Evolutionary conservation across 768 basidiomycete species (phyloP).

Genomic region (Neoboletus subvelutipes): DNA sequence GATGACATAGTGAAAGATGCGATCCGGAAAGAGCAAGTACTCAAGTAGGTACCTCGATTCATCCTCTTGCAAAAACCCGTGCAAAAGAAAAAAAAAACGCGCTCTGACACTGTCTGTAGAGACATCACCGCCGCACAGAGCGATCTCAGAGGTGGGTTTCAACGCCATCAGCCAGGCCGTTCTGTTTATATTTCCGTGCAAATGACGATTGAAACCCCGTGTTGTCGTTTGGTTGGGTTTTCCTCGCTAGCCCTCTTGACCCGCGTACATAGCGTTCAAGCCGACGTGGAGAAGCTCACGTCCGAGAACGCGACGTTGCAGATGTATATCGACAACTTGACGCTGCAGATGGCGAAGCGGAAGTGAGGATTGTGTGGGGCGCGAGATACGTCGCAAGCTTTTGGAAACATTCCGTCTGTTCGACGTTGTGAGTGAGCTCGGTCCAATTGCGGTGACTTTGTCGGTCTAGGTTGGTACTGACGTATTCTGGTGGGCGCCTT

Average conservation of each 20-base stretch:
- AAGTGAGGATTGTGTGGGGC: slow-evolving; percentile 40
- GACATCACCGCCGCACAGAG: slow-evolving; percentile 76
- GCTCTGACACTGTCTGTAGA: slow-evolving; percentile 37
- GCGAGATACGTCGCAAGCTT: background rate
- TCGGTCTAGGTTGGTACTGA: background rate
- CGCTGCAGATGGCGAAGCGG: slow-evolving; percentile 81
- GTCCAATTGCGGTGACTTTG: too few species aligned
- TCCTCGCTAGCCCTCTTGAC: slow-evolving; percentile 55
- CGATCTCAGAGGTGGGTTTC: slow-evolving; percentile 65
- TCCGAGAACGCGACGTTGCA: slow-evolving; percentile 82
- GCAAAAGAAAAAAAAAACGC: background rate
- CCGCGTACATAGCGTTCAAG: slow-evolving; percentile 67
- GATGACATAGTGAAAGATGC: slow-evolving; percentile 75
- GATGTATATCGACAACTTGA: slow-evolving; percentile 88
- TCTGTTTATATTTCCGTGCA: background rate
- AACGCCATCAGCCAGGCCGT: background rate
- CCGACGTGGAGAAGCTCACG: slow-evolving; percentile 75
- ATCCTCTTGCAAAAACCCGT: background rate
- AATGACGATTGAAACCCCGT: background rate
- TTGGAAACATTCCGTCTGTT: background rate
- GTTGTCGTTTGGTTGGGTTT: background rate
- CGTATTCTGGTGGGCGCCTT: background rate
- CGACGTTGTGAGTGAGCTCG: slow-evolving; percentile 10
- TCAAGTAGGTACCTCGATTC: slow-evolving; percentile 56
- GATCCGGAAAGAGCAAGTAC: slow-evolving; percentile 69